These are phyloP conservation scores for Iris macrosiphon DNA, from an alignment of 106 monocot genomes.

Conservation along the genomic window DNA sequence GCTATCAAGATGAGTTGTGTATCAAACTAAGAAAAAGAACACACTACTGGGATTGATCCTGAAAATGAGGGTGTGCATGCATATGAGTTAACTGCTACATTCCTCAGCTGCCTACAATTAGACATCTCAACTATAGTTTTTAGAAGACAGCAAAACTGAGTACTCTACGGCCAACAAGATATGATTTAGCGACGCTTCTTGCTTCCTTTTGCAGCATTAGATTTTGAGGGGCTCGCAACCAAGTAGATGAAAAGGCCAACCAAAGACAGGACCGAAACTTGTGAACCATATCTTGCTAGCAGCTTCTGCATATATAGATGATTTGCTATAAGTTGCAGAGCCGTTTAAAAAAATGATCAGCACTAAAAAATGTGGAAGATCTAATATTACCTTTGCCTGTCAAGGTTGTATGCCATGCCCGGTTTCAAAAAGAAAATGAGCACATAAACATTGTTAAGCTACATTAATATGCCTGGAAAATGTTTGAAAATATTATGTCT, in stretches of 20 bases:
- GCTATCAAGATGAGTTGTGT: too few relatives aligned
- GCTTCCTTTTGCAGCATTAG: constrained; percentile 40
- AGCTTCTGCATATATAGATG: constrained; percentile 52
- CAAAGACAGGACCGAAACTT: constrained; percentile 58
- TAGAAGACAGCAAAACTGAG: not conserved
- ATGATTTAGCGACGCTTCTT: constrained; percentile 76
- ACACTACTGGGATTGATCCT: too few relatives aligned
- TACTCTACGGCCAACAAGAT: not conserved
- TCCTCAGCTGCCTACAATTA: too few relatives aligned
- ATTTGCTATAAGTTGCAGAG: too few relatives aligned
- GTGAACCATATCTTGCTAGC: constrained; percentile 66
- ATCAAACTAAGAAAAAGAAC: too few relatives aligned
- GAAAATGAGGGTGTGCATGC: too few relatives aligned
- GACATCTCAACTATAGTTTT: not conserved
- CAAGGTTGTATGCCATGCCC: not conserved
- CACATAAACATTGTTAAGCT: not conserved
- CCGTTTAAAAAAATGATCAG: not conserved
- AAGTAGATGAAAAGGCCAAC: constrained; percentile 69
- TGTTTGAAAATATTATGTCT: not conserved
- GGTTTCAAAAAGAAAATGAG: not conserved
- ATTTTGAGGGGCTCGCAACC: constrained; percentile 73
- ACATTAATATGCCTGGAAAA: not conserved
- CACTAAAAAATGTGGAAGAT: not conserved
- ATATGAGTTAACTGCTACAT: too few relatives aligned
- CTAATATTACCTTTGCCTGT: constrained; percentile 49